Percentiles rank a stretch among this genome's conserved stretches.
Evolutionary conservation across 495 filamentous ascomycete species (phyloP).

Genomic region (Hypoxylon crocopeplum): DNA sequence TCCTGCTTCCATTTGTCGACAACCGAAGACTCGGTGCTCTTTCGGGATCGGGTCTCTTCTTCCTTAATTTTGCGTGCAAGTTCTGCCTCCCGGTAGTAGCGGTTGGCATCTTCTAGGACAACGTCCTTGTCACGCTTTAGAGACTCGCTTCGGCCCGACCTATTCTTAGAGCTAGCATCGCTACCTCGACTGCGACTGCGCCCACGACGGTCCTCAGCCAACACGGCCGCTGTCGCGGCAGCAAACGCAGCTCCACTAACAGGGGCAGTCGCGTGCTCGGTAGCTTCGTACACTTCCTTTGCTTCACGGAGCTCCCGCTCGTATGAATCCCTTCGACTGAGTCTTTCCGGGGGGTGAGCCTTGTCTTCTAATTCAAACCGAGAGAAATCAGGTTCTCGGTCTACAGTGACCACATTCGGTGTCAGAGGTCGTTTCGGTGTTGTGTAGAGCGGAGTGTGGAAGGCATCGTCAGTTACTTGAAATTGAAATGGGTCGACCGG

Average conservation of each 20-base stretch:
- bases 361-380: conserved; percentile 38
- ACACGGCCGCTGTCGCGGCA: conserved; percentile 42
- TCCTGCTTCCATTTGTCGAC: conserved; percentile 57
- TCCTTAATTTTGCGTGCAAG: conserved; percentile 53
- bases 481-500: conserved; percentile 58
- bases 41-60: conserved; percentile 57
- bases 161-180: conserved; percentile 27
- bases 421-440: conserved; percentile 47
- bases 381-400: conserved; percentile 53
- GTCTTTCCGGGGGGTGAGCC: conserved; percentile 22
- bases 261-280: conserved; percentile 47
- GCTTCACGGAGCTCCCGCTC: conserved; percentile 49
- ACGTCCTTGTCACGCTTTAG: conserved; percentile 42
- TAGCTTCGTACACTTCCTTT: conserved; percentile 41
- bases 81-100: conserved; percentile 57
- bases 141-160: conserved; percentile 26
- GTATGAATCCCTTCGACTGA: conserved; percentile 50
- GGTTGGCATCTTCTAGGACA: conserved; percentile 58
- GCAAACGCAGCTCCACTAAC: conserved; percentile 45
- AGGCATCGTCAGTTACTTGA: conserved; percentile 57
- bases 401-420: conserved; percentile 52
- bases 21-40: conserved; percentile 52
- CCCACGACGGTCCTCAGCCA: conserved; percentile 41
- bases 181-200: conserved; percentile 29
- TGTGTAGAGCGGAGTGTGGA: conserved; percentile 45